phyloP scores from a whole-genome alignment of 495 filamentous ascomycete species.

The Trichoderma parareesei region DNA sequence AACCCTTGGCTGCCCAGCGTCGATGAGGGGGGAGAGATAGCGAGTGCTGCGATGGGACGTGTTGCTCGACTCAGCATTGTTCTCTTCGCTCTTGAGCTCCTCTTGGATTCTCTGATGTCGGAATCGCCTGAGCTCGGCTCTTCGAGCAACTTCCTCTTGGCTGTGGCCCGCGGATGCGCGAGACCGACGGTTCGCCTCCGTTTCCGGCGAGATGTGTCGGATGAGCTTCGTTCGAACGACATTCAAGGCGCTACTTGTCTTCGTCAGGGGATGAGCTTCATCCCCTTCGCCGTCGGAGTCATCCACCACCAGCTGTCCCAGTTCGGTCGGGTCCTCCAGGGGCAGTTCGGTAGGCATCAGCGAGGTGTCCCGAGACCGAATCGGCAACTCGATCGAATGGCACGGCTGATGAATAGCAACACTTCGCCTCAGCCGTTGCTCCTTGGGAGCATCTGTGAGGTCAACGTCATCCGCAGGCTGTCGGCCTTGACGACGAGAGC shows the following conservation, averaged over 20 bases:
- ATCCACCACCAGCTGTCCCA: conserved; percentile 30
- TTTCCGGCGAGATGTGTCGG: conserved; percentile 34
- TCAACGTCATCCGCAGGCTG: neutral
- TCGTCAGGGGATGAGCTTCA: conserved; percentile 20
- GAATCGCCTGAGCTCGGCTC: conserved; percentile 42
- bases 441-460: neutral
- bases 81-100: conserved; percentile 38
- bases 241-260: conserved; percentile 30
- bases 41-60: conserved; percentile 20
- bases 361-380: neutral
- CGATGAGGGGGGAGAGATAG: neutral
- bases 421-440: neutral
- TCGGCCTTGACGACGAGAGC: neutral
- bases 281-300: conserved; percentile 36
- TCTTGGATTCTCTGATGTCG: conserved; percentile 45
- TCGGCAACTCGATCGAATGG: neutral
- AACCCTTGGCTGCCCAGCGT: conserved; percentile 15
- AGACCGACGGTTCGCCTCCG: conserved; percentile 25
- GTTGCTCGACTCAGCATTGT: conserved; percentile 33
- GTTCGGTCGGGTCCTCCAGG: conserved; percentile 16
- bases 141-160: conserved; percentile 40
- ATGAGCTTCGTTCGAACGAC: conserved; percentile 33
- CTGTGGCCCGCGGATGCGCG: conserved; percentile 34
- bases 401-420: neutral
- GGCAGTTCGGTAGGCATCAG: neutral